Evolutionary conservation across 148 eudicot genomes (phyloP), one percentile per base, ranked within the genome.

Genomic region (Cornus kousa): DNA sequence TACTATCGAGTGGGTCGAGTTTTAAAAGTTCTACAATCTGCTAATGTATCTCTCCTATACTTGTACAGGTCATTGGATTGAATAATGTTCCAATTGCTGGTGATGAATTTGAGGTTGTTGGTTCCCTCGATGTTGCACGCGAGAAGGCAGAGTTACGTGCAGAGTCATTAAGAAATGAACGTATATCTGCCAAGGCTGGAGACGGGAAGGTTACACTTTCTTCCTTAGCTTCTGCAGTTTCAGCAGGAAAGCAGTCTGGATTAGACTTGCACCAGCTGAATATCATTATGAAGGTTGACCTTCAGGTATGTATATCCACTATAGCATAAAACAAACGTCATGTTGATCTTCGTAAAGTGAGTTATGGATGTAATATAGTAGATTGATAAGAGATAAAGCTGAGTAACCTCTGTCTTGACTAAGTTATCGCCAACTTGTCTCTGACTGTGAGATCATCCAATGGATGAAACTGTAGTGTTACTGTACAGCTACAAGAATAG

Each of bases 1-100:
- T 7, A 43, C 48, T 43, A 43, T 43, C 6, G 48, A 43, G 48
- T 43, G 48, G 10, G 48, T 6, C 1, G 5, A 43, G 48, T 4
- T 6, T 43, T 43, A 43, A 43, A 43, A 43, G 37, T 43, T 43
- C 8, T 20, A n/a, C 19, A 22, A 65, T 67, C 39, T 68, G 43
- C 39, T 74, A 39, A 66, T 20, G 22, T 8, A 46, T 62, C 66
- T 62, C 22, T 24, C 71, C 71, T 20, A 24, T 62, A 50, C 48
- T 75, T 66, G 24, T 75, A 67, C 86, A 95, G 99, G 93, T 95
- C 65, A 91, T 93, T 74, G 99, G 99, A 72, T 83, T 96, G 80
- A 90, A 92, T 74, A 90, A 88, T 84, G 99, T 96, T 72, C 98
- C 99, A n/a, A 80, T 82, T 70, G 99, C 99, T 72, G 99, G 99